Evolutionary conservation across 2,329 filamentous ascomycete species (phyloP), one percentile per base, ranked within the genome.

Genomic region (Trichoderma aggressivum): DNA sequence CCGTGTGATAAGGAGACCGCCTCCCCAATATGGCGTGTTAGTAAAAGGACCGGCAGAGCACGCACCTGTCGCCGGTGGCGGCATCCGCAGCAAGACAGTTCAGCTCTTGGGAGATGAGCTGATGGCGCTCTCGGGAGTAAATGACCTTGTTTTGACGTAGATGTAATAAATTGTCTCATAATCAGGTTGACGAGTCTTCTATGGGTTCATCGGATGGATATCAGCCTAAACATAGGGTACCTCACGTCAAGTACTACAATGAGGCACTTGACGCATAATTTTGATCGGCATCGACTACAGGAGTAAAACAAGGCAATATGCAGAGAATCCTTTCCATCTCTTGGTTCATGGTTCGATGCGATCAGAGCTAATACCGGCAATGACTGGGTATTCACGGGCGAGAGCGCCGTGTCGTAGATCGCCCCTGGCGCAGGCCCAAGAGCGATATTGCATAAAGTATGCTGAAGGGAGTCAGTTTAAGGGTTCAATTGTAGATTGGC

Each of bases 141-240:
- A 66, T 39, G 63, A 34, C 21, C 32, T 12, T 39, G 11, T 10
- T 39, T 65, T 65, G 56, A 56, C 50, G 32, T 14, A 30, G 63
- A n/a, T 66, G 63, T 47, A 56, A 66, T 28, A 55, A 66, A 65
- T 65, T 66, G 50, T 66, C 63, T 66, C 63, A 66, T 56, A 66
- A 56, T 66, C 47, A 24, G 16, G 12, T 36, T 14, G 50, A 56
- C 47, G 24, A 39, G 21, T 34, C 32, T 66, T 55, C 16, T 24
- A 56, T 56, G 50, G 32, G 32, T 50, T 36, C 32, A 56, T 65
- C 21, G 32, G 24, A 39, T 34, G 63, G 63, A 66, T 66, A 66
- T 66, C 63, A 66, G 63, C 63, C 63, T 66, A 66, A 66, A 65
- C 50, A 24, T 66, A 28, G 30, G 63, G 50, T 66, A 66, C 63